Percentiles rank a stretch among this genome's conserved stretches.
Conservation (phyloP, 2,329 filamentous ascomycete species). For the Rosellinia necatrix region DNA sequence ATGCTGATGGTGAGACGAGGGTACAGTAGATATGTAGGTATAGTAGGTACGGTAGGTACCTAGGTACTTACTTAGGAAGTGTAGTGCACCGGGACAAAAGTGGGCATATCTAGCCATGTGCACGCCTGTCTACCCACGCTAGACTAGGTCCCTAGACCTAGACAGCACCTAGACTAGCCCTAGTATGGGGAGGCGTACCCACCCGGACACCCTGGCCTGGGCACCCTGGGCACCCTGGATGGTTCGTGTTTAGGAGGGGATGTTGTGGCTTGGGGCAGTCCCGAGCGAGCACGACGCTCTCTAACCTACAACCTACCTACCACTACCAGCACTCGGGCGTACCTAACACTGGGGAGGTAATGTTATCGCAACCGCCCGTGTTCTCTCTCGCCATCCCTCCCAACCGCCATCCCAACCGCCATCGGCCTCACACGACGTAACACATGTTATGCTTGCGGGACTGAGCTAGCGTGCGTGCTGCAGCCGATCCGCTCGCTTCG, state of each 20-base stretch:
- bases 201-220: too few relatives aligned
- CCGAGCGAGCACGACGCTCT: neutral
- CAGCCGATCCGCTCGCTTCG: neutral
- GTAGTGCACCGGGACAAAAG: too few relatives aligned
- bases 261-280: neutral
- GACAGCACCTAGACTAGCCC: too few relatives aligned
- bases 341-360: too few relatives aligned
- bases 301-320: too few relatives aligned
- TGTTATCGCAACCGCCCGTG: neutral
- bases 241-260: neutral
- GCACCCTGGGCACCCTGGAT: too few relatives aligned
- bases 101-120: too few relatives aligned
- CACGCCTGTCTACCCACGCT: too few relatives aligned
- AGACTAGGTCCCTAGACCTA: too few relatives aligned
- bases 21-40: neutral
- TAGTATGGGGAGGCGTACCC: too few relatives aligned
- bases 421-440: neutral
- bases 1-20: neutral
- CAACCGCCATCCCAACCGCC: neutral
- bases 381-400: neutral
- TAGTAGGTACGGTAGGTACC: conserved; percentile 5
- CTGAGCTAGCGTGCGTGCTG: conserved; percentile 8
- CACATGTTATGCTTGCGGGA: conserved; percentile 11
- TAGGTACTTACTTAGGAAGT: too few relatives aligned
- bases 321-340: too few relatives aligned